Evolutionary conservation across 192 early-diverging fungal species (phyloP), one percentile per base, ranked within the genome.

Genomic region (Coemansia sp.): DNA sequence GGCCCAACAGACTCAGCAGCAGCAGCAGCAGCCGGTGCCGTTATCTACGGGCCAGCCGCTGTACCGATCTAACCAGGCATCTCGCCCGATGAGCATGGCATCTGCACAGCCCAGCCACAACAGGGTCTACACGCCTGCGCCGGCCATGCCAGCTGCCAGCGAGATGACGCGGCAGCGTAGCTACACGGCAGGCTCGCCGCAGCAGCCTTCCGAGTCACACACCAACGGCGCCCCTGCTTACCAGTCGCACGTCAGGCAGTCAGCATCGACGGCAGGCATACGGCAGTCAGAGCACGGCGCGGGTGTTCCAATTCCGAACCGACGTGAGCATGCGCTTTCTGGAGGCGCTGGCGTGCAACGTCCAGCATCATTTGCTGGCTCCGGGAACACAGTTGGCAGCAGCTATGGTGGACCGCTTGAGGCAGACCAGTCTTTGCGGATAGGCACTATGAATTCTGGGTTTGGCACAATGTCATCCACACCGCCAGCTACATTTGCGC

Each of bases 401-500:
- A 44, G 39, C 53, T 1, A 19, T 42, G 22, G 48, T 20, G 36
- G 61, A 15, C n/a, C 55, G 3, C 67, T 67, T n/a, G 58, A 67
- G 4, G 63, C 24, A 13, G 59, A 38, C 13, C 68, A 70, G 13
- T 64, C 68, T 4, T 42, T 70, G 59, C 39, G 62, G 70, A 61
- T 69, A 24, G 32, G 38, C 58, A 64, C 64, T 10, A 75, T 67
- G 29, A 60, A 72, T 3, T 61, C 67, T 0, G 76, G 74, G 0
- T 75, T 75, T 48, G 77, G 77, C 61, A 73, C 69, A 1, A 20
- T 82, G 64, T 77, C 80, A 0, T 74, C 80, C 1, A 68, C 80
- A 0, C 76, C 81, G 7, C 65, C 81, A 2, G 48, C 68, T 12
- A 69, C 81, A 7, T 76, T 76, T 66, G 68, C 67, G 9, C 69